phyloP scores from a whole-genome alignment of 345 rosid genomes.

The Hibiscus trionum region DNA sequence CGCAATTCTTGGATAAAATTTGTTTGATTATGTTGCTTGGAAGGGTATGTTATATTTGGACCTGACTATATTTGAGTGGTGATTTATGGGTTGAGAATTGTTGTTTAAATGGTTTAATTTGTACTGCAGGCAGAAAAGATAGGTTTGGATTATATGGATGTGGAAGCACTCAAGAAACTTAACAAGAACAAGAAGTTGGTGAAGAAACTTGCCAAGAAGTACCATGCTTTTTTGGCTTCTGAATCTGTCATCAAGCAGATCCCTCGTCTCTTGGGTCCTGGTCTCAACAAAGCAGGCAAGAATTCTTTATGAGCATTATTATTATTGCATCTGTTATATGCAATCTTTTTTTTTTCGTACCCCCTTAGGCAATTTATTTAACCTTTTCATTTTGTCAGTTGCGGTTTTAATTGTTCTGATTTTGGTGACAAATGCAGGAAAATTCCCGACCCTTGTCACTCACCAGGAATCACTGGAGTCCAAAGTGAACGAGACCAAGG shows the following conservation, averaged over 20 bases:
- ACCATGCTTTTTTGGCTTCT: slow-evolving; percentile 71
- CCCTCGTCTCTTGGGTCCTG: slow-evolving; percentile 79
- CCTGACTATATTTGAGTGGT: not conserved
- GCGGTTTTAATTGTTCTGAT: not conserved
- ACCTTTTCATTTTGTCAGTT: not conserved
- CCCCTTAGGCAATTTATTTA: not conserved
- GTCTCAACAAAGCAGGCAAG: slow-evolving; percentile 93
- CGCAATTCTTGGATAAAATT: not conserved
- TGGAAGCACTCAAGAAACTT: slow-evolving; percentile 62
- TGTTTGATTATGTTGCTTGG: not conserved
- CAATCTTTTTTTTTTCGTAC: not conserved
- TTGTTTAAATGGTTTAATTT: not conserved
- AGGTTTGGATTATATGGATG: slow-evolving; percentile 65
- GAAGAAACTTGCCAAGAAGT: slow-evolving; percentile 74
- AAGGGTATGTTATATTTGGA: not conserved
- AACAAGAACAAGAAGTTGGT: slow-evolving; percentile 81
- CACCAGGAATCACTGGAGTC: slow-evolving; percentile 71
- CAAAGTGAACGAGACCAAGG: slow-evolving; percentile 74
- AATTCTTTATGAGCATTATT: not conserved
- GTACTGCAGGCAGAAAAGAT: slow-evolving; percentile 58
- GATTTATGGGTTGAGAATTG: not conserved
- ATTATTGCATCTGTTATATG: not conserved
- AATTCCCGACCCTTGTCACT: slow-evolving; percentile 69
- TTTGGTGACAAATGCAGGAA: slow-evolving; percentile 36
- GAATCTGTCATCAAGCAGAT: slow-evolving; percentile 82